Evolutionary conservation across 352 stramenopile genomes (phyloP), one percentile per base, ranked within the genome.

Genomic region (Globisporangium acanthophoron): DNA sequence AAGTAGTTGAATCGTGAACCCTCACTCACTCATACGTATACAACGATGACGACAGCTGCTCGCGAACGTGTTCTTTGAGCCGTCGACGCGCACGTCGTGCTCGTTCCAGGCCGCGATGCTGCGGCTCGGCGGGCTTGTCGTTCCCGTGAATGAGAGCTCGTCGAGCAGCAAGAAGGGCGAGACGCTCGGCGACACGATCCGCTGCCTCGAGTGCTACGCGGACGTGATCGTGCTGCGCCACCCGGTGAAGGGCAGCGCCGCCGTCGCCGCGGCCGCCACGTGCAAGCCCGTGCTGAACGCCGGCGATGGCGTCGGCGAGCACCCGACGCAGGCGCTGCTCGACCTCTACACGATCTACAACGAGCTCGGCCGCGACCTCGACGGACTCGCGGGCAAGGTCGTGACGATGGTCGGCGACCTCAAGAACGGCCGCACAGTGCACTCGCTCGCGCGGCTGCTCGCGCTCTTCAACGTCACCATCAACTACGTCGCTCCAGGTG

Each of bases 281-380:
- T 65, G 69, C 24, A 98, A 98, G 61, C 96, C 94, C 15, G 84
- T 98, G 39, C 70, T 99, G 4, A 99, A 98, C 75, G 90, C 91
- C 39, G 90, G 78, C 9, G 97, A 99, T 71, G 97, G 97, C 33
- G 82, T 97, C 8, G 97, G 96, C 53, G 97, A 99, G 69, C 97
- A 99, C 85, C 97, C 97, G 27, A 99, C 97, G 13, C 97, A 99
- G 67, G 97, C 97, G 37, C 77, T 99, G 52, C 87, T 99, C 67
- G 97, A 99, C 73, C 64, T 98, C 29, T 99, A 98, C 77, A 99
- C 96, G 39, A 98, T 99, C 62, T 88, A 91, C 61, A 90, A 85
- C 58, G 88, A 97, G 73, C 71, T 97, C 18, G 80, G 79, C 27
- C 74, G 82, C 35, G 51, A 60, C 45, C 58, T 85, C 12, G 70